phyloP scores from a whole-genome alignment of 2,329 filamentous ascomycete genomes.

The Penicillium sp. region DNA sequence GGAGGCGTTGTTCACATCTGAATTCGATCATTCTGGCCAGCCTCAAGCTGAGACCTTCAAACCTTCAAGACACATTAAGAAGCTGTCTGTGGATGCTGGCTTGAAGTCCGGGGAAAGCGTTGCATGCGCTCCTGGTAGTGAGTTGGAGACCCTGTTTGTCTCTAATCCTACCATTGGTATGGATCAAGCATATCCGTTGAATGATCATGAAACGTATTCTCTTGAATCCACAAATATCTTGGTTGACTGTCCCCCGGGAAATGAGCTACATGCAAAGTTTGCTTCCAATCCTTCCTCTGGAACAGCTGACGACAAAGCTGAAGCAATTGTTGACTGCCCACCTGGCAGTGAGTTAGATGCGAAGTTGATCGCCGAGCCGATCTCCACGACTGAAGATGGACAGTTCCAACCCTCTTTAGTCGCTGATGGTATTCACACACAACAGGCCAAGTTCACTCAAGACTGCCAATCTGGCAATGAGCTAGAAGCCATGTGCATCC shows the following conservation, averaged over 20 bases:
- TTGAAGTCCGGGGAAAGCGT: slow-evolving; percentile 2
- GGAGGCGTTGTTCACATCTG: slow-evolving; percentile 5
- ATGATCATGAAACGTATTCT: not conserved
- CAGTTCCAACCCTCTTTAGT: not conserved
- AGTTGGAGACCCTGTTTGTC: slow-evolving; percentile 15
- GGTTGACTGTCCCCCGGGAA: slow-evolving; percentile 9
- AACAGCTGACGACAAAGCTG: not conserved
- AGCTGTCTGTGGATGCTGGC: not conserved
- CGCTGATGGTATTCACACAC: not conserved
- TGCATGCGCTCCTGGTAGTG: slow-evolving; percentile 14
- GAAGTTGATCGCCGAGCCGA: not conserved
- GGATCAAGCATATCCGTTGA: not conserved
- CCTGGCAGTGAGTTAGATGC: slow-evolving; percentile 19
- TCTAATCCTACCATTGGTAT: not conserved
- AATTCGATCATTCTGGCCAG: slow-evolving; percentile 1
- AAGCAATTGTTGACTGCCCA: slow-evolving; percentile 10
- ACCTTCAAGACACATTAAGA: not conserved
- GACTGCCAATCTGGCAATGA: slow-evolving; percentile 15
- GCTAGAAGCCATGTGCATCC: slow-evolving; percentile 8
- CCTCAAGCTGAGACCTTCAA: slow-evolving; percentile 1
- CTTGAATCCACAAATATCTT: not conserved
- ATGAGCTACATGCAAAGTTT: slow-evolving; percentile 12
- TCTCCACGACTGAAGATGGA: not conserved
- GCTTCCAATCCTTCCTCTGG: slow-evolving; percentile 4
- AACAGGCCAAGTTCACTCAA: slow-evolving; percentile 3